These are phyloP conservation scores for Saccharomyces uvarum DNA, from an alignment of 1,139 yeast species.

Conservation along the genomic window DNA sequence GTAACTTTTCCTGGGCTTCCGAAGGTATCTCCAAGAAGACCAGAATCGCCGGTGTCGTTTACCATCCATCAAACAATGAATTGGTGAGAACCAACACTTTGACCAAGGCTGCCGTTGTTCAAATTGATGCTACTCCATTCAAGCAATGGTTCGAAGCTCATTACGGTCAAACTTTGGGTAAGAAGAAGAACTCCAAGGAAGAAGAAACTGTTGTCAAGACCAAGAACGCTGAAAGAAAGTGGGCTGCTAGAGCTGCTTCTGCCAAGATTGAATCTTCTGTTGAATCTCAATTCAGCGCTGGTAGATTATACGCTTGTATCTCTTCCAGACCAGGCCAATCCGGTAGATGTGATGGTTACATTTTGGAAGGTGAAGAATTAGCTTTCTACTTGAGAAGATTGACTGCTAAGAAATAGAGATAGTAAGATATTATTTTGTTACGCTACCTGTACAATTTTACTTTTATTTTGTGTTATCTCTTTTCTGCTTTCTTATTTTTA, in stretches of 20 bases:
- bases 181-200: constrained; percentile 41
- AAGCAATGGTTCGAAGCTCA: constrained; percentile 98
- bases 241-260: constrained; percentile 79
- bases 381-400: constrained; percentile 99
- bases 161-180: constrained; percentile 92
- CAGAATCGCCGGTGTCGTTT: constrained; percentile 94
- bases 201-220: constrained; percentile 59
- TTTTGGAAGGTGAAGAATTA: constrained; percentile 99
- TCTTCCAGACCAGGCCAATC: constrained; percentile 99
- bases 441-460: background rate
- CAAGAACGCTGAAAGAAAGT: constrained; percentile 79
- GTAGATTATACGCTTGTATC: constrained; percentile 96
- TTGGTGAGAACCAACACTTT: constrained; percentile 99
- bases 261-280: constrained; percentile 85
- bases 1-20: constrained; percentile 99
- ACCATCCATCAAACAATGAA: constrained; percentile 99
- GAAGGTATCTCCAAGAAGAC: constrained; percentile 98
- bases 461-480: background rate
- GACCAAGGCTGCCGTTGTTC: constrained; percentile 97
- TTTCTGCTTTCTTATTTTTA: background rate
- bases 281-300: constrained; percentile 93
- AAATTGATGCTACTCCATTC: constrained; percentile 99
- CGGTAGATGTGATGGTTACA: constrained; percentile 99
- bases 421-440: background rate
- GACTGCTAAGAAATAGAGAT: constrained; percentile 85